Evolutionary conservation across 129 eudicot genomes (phyloP).

Genomic region (Escallonia herrerae): DNA sequence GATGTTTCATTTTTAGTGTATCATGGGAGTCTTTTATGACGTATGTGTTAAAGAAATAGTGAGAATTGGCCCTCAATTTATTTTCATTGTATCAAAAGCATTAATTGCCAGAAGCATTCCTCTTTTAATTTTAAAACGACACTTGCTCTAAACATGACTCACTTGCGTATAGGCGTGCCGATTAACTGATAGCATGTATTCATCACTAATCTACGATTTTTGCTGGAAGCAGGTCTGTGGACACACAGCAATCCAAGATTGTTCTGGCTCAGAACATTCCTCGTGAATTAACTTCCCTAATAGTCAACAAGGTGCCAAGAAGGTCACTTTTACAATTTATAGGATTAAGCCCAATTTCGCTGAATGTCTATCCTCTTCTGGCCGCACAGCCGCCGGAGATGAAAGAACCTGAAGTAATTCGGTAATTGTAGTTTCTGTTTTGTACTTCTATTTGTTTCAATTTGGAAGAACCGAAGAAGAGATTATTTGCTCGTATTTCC

Average conservation of each 20-base stretch:
- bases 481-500: neutral
- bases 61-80: no score
- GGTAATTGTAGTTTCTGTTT: slow-evolving; percentile 34
- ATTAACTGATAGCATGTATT: neutral
- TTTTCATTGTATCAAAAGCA: neutral
- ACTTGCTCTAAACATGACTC: slow-evolving; percentile 1
- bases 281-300: slow-evolving; percentile 5
- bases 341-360: slow-evolving; percentile 31
- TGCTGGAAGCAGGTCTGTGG: slow-evolving; percentile 25
- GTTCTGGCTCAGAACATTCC: slow-evolving; percentile 18
- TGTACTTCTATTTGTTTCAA: neutral
- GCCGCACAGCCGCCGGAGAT: slow-evolving; percentile 52
- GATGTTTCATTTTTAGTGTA: no score
- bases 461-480: neutral
- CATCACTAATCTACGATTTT: slow-evolving; percentile 10
- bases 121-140: neutral
- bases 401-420: slow-evolving; percentile 63
- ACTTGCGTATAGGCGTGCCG: neutral
- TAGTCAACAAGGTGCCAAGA: slow-evolving; percentile 28
- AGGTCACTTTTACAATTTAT: slow-evolving; percentile 47
- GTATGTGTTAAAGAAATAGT: no score
- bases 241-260: slow-evolving; percentile 29
- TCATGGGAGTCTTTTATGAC: no score
- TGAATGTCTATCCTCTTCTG: slow-evolving; percentile 24
- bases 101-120: neutral